Percentiles rank a stretch among this genome's conserved stretches.
phyloP scores from a whole-genome alignment of 2,329 filamentous ascomycete species.

The Penicillium sp. region DNA sequence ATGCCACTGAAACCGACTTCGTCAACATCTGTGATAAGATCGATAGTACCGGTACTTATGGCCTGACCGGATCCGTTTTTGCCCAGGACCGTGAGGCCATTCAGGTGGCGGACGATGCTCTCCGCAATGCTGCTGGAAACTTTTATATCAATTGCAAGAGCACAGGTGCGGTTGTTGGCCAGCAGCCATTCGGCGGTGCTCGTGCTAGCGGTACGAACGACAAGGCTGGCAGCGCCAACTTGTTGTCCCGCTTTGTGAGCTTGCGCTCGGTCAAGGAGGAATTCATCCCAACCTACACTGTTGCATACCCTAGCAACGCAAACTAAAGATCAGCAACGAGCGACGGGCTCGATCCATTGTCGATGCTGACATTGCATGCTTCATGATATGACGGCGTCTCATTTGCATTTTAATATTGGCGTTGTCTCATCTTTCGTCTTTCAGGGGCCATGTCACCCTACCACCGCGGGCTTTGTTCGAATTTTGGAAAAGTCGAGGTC shows the following conservation, averaged over 20 bases:
- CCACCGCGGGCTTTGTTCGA: too few species aligned
- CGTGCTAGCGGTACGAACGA: constrained; percentile 69
- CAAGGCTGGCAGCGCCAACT: constrained; percentile 65
- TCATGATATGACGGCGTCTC: constrained; percentile 22
- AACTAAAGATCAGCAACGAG: constrained; percentile 37
- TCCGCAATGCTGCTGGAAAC: constrained; percentile 41
- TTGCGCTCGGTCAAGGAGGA: constrained; percentile 71
- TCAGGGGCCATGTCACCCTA: too few species aligned
- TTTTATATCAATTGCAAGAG: constrained; percentile 50
- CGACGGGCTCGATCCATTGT: background rate
- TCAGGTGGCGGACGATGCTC: constrained; percentile 35
- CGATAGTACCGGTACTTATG: constrained; percentile 43
- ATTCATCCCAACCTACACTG: constrained; percentile 61
- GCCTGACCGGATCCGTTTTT: constrained; percentile 45
- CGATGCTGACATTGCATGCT: constrained; percentile 11
- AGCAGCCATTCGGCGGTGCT: constrained; percentile 69
- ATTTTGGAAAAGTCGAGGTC: too few species aligned
- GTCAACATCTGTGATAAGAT: constrained; percentile 54
- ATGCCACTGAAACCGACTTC: constrained; percentile 59
- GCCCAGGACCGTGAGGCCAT: constrained; percentile 40
- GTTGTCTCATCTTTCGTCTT: constrained; percentile 13
- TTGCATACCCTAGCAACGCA: constrained; percentile 71
- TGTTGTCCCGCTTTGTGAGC: constrained; percentile 65
- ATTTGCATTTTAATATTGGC: constrained; percentile 21
- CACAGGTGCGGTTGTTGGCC: constrained; percentile 68